Evolutionary conservation across 2,329 filamentous ascomycete species (phyloP).

Genomic region (Plenodomus lindquistii): DNA sequence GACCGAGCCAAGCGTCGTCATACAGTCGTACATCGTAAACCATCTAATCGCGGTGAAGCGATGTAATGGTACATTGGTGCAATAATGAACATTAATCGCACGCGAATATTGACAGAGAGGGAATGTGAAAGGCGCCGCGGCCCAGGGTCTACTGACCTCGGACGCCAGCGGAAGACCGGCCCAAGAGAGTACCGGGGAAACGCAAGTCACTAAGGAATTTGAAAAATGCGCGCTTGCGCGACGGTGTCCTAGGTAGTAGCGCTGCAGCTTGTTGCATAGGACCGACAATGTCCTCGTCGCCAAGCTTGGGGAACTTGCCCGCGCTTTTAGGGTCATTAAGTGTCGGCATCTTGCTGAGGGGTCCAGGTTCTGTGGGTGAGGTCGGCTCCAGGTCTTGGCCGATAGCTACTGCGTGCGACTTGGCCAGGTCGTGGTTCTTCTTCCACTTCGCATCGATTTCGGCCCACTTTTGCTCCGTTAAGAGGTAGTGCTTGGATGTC

Average conservation of each 20-base stretch:
- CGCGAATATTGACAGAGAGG: conserved; percentile 35
- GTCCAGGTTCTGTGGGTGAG: conserved; percentile 54
- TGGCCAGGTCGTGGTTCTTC: conserved; percentile 66
- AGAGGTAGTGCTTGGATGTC: conserved; percentile 83
- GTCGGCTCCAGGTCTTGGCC: conserved; percentile 38
- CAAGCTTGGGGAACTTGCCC: conserved; percentile 85
- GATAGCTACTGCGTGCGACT: conserved; percentile 47
- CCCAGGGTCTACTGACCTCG: conserved; percentile 26
- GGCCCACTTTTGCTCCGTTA: conserved; percentile 89
- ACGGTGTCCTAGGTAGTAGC: conserved; percentile 44
- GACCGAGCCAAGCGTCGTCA: conserved; percentile 33
- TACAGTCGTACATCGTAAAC: conserved; percentile 47
- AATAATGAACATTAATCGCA: conserved; percentile 31
- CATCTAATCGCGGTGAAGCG: conserved; percentile 9
- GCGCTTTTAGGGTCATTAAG: conserved; percentile 68
- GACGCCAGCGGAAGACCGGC: conserved; percentile 32
- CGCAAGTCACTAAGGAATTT: conserved; percentile 45
- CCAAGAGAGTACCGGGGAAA: conserved; percentile 40
- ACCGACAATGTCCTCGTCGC: conserved; percentile 90
- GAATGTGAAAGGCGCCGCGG: conserved; percentile 8
- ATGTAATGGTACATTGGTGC: conserved; percentile 39
- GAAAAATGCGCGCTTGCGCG: conserved; percentile 44
- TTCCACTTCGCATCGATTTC: conserved; percentile 78
- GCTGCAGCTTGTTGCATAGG: conserved; percentile 65
- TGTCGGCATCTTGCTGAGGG: conserved; percentile 68